Conservation (phyloP, 179 eudicot species). For the Pouteria campechiana region DNA sequence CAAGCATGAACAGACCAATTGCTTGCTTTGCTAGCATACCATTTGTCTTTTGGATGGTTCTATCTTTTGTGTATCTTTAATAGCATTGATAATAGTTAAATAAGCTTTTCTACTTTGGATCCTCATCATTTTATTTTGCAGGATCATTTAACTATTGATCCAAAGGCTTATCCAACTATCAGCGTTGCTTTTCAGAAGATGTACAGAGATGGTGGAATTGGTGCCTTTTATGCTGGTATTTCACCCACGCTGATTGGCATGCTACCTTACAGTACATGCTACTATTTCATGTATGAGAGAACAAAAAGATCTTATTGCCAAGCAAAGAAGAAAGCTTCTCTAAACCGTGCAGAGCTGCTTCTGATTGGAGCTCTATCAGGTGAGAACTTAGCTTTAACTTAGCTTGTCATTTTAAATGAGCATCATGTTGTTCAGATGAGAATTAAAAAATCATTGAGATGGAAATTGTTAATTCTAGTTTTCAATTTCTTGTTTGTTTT, state of each 20-base stretch:
- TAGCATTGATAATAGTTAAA: too few relatives aligned
- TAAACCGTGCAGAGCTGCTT: slow-evolving; percentile 83
- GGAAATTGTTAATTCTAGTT: too few relatives aligned
- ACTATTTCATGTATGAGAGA: slow-evolving; percentile 93
- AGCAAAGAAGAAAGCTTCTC: slow-evolving; percentile 56
- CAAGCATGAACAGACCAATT: too few relatives aligned
- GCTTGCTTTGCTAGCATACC: too few relatives aligned
- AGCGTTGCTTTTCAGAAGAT: slow-evolving; percentile 60
- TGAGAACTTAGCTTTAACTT: slow-evolving; percentile 10
- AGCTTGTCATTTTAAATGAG: background rate
- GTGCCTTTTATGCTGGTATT: slow-evolving; percentile 73
- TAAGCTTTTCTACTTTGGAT: too few relatives aligned
- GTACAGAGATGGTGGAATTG: slow-evolving; percentile 65
- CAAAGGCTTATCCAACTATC: slow-evolving; percentile 64
- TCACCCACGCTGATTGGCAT: slow-evolving; percentile 83
- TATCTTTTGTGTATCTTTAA: too few relatives aligned
- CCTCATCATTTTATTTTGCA: slow-evolving; percentile 19
- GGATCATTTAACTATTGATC: slow-evolving; percentile 91
- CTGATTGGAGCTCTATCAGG: slow-evolving; percentile 92
- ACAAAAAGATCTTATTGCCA: slow-evolving; percentile 67
- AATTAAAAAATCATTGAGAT: too few relatives aligned
- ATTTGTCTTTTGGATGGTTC: too few relatives aligned
- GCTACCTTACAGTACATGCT: slow-evolving; percentile 97
- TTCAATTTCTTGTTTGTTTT: too few relatives aligned
- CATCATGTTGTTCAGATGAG: too few relatives aligned